Conservation (phyloP, 192 early-diverging fungal genomes). For the Coemansia sp. region DNA sequence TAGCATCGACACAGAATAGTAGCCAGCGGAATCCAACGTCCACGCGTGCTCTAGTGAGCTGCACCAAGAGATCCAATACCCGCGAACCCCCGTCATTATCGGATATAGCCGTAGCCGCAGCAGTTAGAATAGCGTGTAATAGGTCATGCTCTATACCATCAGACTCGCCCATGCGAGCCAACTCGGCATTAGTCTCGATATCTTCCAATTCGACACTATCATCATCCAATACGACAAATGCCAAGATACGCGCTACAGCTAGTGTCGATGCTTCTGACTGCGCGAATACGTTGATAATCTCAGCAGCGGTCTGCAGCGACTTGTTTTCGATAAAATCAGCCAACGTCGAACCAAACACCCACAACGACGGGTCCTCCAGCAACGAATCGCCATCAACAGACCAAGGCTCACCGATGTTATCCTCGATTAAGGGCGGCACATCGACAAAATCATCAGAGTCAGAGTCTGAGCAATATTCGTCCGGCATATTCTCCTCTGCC, state of each 20-base stretch:
- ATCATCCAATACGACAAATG: conserved; percentile 25
- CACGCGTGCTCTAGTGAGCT: conserved; percentile 27
- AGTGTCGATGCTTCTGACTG: conserved; percentile 53
- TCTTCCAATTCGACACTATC: conserved; percentile 47
- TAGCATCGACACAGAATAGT: conserved; percentile 8
- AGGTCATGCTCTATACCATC: conserved; percentile 31
- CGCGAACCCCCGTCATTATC: background rate
- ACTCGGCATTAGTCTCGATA: conserved; percentile 48
- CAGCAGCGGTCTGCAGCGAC: conserved; percentile 16
- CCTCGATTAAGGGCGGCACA: conserved; percentile 2
- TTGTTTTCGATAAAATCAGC: conserved; percentile 36
- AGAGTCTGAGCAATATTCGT: background rate
- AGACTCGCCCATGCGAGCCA: conserved; percentile 12
- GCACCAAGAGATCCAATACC: conserved; percentile 26
- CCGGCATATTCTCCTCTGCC: background rate
- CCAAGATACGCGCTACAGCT: conserved; percentile 49
- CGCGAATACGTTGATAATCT: conserved; percentile 52
- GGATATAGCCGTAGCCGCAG: background rate
- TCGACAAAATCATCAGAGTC: background rate
- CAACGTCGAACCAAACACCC: conserved; percentile 59
- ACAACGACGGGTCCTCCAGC: conserved; percentile 53
- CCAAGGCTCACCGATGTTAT: background rate
- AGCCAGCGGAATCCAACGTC: conserved; percentile 49
- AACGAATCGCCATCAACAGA: conserved; percentile 2
- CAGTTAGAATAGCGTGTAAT: conserved; percentile 16